These are phyloP conservation scores for Schizothecium vesticola DNA, from an alignment of 495 filamentous ascomycete genomes.

Conservation along the genomic window DNA sequence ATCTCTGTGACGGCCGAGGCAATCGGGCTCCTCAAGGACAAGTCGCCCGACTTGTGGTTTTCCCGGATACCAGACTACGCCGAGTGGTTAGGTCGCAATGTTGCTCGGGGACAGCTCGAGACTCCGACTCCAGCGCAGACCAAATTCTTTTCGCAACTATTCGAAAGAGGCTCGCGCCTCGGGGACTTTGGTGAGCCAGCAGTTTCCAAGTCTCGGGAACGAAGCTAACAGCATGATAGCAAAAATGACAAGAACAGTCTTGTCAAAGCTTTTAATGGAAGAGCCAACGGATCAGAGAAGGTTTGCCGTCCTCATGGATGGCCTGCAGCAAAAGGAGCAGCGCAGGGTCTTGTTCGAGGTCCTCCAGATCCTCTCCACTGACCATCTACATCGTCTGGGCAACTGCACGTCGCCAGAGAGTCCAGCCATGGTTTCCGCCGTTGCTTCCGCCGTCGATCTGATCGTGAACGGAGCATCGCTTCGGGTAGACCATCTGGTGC, in stretches of 20 bases:
- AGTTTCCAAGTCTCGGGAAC: background rate
- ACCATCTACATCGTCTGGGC: constrained; percentile 40
- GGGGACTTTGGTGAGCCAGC: constrained; percentile 61
- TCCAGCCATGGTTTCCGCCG: constrained; percentile 38
- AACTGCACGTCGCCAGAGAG: constrained; percentile 28
- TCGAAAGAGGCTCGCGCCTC: constrained; percentile 61
- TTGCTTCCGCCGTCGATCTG: constrained; percentile 39
- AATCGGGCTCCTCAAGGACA: constrained; percentile 39
- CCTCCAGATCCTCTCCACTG: constrained; percentile 55
- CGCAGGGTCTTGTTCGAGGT: constrained; percentile 51
- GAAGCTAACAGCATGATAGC: constrained; percentile 40
- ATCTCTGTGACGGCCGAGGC: constrained; percentile 71
- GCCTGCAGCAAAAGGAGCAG: constrained; percentile 53
- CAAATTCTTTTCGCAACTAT: constrained; percentile 55
- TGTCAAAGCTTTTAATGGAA: constrained; percentile 41
- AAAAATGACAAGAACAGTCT: constrained; percentile 46
- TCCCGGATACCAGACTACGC: constrained; percentile 59
- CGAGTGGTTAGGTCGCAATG: constrained; percentile 67
- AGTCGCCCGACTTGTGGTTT: constrained; percentile 51
- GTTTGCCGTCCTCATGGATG: constrained; percentile 42
- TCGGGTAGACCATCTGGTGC: constrained; percentile 50
- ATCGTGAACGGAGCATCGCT: constrained; percentile 34
- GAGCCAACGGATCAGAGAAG: constrained; percentile 22
- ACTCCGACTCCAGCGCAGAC: constrained; percentile 34
- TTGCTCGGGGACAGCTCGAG: constrained; percentile 48